Evolutionary conservation across 2,329 filamentous ascomycete species (phyloP).

Genomic region (Cordyceps militaris): DNA sequence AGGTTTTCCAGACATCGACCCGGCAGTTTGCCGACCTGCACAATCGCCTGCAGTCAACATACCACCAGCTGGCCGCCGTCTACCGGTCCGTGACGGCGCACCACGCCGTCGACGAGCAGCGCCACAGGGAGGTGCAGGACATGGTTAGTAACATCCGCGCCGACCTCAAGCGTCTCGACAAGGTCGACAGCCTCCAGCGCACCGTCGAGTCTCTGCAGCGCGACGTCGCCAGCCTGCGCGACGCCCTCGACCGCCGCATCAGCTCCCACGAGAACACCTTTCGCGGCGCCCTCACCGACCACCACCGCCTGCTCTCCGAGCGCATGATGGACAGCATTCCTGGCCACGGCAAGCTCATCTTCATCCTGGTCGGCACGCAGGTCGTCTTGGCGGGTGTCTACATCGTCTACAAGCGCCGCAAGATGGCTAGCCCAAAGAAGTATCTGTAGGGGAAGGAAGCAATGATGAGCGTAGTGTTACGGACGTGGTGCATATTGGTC

Average conservation of each 20-base stretch:
- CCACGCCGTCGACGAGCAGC: constrained; percentile 45
- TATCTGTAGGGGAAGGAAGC: constrained; percentile 53
- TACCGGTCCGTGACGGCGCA: constrained; percentile 49
- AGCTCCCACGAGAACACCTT: constrained; percentile 45
- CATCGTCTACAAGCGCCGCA: constrained; percentile 71
- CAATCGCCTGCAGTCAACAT: constrained; percentile 68
- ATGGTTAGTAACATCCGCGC: constrained; percentile 41
- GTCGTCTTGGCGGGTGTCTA: constrained; percentile 62
- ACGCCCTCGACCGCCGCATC: constrained; percentile 44
- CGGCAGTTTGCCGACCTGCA: constrained; percentile 78
- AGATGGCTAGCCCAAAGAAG: constrained; percentile 78
- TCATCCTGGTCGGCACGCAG: constrained; percentile 69
- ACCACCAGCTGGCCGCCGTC: constrained; percentile 59
- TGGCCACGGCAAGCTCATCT: constrained; percentile 50
- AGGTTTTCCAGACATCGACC: constrained; percentile 41
- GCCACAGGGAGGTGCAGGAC: constrained; percentile 47
- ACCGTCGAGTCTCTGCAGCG: constrained; percentile 36
- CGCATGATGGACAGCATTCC: constrained; percentile 42
- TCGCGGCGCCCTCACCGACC: constrained; percentile 44
- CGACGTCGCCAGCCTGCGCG: constrained; percentile 52
- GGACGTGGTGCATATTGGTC: background rate
- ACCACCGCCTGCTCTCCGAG: constrained; percentile 42
- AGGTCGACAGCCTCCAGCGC: constrained; percentile 39
- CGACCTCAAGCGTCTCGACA: constrained; percentile 37
- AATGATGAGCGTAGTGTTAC: too few species aligned